Evolutionary conservation across 495 filamentous ascomycete species (phyloP), one percentile per base, ranked within the genome.

Genomic region (Gamarada debralockiae): DNA sequence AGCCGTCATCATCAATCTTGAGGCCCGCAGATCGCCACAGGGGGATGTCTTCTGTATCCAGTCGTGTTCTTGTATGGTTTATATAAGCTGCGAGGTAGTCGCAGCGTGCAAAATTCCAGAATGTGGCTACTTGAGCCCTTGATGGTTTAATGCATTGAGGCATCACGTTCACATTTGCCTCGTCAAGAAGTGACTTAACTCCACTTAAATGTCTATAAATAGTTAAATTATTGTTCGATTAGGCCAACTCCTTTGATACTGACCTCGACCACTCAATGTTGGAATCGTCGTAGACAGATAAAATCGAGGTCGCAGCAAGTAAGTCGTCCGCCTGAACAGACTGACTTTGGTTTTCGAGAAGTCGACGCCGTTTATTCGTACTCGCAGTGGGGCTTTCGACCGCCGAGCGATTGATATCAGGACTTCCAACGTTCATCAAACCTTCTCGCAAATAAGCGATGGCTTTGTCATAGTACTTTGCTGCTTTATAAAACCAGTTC

Each of bases 21-120:
- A 83, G 67, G 4, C 79, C 80, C 1, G 80, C 80, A 53, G 77
- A 76, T 17, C 73, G 79, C 80, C 80, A 83, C 22, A 83, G 62
- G 0, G 67, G 51, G n/a, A 81, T 54, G 51, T 84, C 79, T 33
- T 80, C 77, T 0, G 80, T 80, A 49, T 81, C 79, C 12, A 83
- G 67, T 29, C 80, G 70, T 14, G 79, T 82, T n/a, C 76, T 72
- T 48, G 70, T 72, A 51, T 79, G 74, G 49, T 82, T 81, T 53
- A 82, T 66, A 80, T 75, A 80, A 25, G 79, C 78, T 60, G 77
- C 73, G 10, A 84, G 65, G 64, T 81, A 80, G 56, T 83, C 80
- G 56, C 82, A 79, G 38, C 79, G 67, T 9, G 79, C 80, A 59
- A 81, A 80, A 55, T 82, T 82, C 80, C 80, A 83, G 59, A 83